phyloP scores from a whole-genome alignment of 2,329 filamentous ascomycete species.

The Aureobasidium vineae region DNA sequence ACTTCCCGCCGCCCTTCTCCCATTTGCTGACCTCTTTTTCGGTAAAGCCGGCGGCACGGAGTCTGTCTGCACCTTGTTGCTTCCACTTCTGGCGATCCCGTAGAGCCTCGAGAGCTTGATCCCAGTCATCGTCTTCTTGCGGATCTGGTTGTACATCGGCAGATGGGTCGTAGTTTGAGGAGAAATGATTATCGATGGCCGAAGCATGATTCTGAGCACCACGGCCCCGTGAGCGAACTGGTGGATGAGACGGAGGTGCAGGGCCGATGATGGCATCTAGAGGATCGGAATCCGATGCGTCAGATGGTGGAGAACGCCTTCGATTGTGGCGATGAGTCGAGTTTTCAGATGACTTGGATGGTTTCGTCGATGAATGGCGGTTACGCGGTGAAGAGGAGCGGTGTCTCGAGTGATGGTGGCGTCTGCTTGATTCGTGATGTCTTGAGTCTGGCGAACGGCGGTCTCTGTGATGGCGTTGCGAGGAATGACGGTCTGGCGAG shows the following conservation, averaged over 20 bases:
- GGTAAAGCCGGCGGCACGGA: constrained; percentile 75
- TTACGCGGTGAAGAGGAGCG: constrained; percentile 5
- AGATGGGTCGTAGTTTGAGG: constrained; percentile 59
- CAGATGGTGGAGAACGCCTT: background rate
- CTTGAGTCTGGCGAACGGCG: background rate
- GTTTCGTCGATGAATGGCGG: background rate
- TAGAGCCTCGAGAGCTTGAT: constrained; percentile 72
- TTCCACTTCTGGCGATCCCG: constrained; percentile 78
- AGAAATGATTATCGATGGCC: constrained; percentile 79
- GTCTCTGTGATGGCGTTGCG: background rate
- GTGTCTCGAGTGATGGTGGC: background rate
- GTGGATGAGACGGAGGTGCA: constrained; percentile 51
- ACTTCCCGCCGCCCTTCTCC: constrained; percentile 62
- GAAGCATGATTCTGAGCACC: constrained; percentile 59
- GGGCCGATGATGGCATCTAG: constrained; percentile 76
- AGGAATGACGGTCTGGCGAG: background rate
- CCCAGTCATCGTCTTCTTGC: constrained; percentile 61
- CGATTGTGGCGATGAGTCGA: background rate
- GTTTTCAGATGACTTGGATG: background rate
- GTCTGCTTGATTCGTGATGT: background rate
- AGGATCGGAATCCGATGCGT: constrained; percentile 62
- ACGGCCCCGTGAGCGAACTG: constrained; percentile 63
- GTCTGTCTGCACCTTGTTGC: constrained; percentile 69
- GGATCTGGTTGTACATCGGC: constrained; percentile 48
- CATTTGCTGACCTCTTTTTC: constrained; percentile 71